These are phyloP conservation scores for Eucalyptus polyanthemos DNA, from an alignment of 345 rosid species.

Conservation along the genomic window DNA sequence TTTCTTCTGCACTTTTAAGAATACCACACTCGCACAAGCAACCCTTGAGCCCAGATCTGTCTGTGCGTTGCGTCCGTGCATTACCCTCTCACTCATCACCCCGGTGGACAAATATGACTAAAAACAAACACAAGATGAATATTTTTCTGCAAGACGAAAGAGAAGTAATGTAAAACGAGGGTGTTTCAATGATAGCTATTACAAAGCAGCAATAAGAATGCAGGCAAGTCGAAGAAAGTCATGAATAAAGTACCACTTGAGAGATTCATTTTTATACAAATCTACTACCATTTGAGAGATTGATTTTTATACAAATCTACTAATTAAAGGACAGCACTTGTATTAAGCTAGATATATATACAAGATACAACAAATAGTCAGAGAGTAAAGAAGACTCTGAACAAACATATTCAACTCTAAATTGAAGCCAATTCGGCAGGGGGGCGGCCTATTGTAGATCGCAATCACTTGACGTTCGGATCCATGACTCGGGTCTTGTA, in stretches of 20 bases:
- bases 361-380: not conserved
- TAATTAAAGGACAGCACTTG: not conserved
- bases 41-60: not conserved
- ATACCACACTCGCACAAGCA: not conserved
- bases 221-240: not conserved
- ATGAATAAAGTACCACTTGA: not conserved
- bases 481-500: constrained; percentile 12
- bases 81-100: not conserved
- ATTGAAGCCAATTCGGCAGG: constrained; percentile 3
- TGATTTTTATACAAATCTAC: not conserved
- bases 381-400: not conserved
- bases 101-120: not conserved
- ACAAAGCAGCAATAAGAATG: not conserved
- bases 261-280: not conserved
- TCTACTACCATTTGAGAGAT: not conserved
- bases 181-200: not conserved
- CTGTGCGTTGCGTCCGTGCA: not conserved
- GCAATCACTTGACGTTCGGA: not conserved
- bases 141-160: not conserved
- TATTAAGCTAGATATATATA: not conserved
- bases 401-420: not conserved
- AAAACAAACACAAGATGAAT: not conserved
- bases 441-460: not conserved
- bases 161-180: not conserved
- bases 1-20: not conserved